Percentiles rank a stretch among this genome's conserved stretches.
These are phyloP conservation scores for Paramecium tetraurelia DNA, from an alignment of 73 alveolate species.

Conservation along the genomic window DNA sequence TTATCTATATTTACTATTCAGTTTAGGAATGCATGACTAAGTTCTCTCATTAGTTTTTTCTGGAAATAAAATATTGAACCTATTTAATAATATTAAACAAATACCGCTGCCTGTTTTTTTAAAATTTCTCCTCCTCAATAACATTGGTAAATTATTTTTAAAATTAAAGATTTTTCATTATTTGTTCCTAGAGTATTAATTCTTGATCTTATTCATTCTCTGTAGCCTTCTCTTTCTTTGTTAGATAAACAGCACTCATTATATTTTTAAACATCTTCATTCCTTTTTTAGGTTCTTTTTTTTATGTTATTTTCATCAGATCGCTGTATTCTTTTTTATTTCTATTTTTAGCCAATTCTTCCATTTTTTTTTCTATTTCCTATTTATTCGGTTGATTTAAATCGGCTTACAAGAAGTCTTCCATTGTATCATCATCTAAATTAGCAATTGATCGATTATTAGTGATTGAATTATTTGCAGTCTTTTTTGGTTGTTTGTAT, in stretches of 20 bases:
- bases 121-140: not conserved
- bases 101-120: not conserved
- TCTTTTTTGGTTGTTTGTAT: not conserved
- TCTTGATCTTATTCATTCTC: not conserved
- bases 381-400: not conserved
- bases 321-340: not conserved
- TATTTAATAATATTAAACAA: not conserved
- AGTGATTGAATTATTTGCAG: not conserved
- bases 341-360: not conserved
- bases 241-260: not conserved
- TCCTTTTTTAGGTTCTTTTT: not conserved
- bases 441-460: not conserved
- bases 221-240: not conserved
- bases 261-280: not conserved
- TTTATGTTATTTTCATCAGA: not conserved
- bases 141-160: not conserved
- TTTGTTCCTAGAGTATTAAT: not conserved
- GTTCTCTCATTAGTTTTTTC: constrained; percentile 6
- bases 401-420: not conserved
- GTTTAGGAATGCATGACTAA: constrained; percentile 24
- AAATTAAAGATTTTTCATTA: not conserved
- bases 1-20: not conserved
- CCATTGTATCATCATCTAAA: constrained; percentile 32
- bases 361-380: not conserved
- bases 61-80: constrained; percentile 30